A percentile compares a stretch with the other conserved stretches of the same genome.
Conservation (phyloP, 495 filamentous ascomycete genomes). For the Usnea hakonensis region DNA sequence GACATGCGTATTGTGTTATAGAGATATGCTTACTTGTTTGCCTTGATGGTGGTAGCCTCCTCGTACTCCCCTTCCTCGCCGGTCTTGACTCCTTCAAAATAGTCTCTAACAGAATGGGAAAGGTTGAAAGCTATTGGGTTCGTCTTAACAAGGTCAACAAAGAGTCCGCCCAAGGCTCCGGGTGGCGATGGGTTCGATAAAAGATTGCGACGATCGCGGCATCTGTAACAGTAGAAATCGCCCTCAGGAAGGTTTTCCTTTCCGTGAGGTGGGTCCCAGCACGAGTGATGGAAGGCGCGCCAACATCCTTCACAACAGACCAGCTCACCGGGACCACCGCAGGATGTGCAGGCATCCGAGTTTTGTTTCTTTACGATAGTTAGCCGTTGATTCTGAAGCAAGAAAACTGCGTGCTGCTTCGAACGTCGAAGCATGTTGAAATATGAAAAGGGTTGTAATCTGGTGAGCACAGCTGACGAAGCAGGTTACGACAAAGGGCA, state of each 20-base stretch:
- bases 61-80: conserved; percentile 73
- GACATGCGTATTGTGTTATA: background rate
- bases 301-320: conserved; percentile 90
- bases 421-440: background rate
- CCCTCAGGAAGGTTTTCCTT: conserved; percentile 55
- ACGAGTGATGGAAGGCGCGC: conserved; percentile 78
- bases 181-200: conserved; percentile 32
- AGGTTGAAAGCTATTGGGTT: conserved; percentile 69
- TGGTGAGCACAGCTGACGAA: background rate
- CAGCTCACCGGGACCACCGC: conserved; percentile 70
- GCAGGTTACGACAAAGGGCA: background rate
- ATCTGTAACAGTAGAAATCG: conserved; percentile 79
- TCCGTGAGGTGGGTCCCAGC: conserved; percentile 70
- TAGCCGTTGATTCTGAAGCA: conserved; percentile 2
- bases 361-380: conserved; percentile 49
- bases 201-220: conserved; percentile 37
- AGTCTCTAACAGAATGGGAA: conserved; percentile 57
- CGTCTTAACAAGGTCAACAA: conserved; percentile 51
- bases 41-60: conserved; percentile 40
- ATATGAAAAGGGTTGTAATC: background rate
- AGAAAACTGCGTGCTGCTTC: background rate
- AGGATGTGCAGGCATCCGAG: conserved; percentile 79
- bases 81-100: conserved; percentile 65
- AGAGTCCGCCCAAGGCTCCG: conserved; percentile 50
- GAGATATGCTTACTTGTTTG: conserved; percentile 32